Base-by-base conservation (phyloP, 495 filamentous ascomycete genomes). In the Penicillium tannophilum region DNA sequence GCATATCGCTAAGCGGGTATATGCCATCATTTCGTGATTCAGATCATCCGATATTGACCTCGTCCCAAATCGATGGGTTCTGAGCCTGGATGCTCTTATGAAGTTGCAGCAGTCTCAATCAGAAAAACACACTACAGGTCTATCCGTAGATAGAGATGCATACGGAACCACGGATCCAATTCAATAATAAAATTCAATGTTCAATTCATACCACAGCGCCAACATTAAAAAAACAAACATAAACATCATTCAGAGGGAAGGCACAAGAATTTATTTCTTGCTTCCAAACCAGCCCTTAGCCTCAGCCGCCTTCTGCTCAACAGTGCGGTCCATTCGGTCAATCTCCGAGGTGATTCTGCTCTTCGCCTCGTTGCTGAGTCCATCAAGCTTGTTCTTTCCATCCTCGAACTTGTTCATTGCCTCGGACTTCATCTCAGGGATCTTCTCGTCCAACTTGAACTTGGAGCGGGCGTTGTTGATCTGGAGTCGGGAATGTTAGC, bases 201-300 rank as follows among this genome's bases (percentile, higher is more conserved):
- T 36, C 9, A 36, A 12, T 14, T 4, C 33, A 36, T 14, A 36
- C 12, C 33, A 45, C 42, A 45, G 42, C 42, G 42, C 42, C 42
- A 36, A 36, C 33, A 36, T 36, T 3, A 36, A 12, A 36, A 11
- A 36, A 23, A 2, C 1, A 23, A 23, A 23, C 20, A 23, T 23
- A 23, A 46, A 46, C 3, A 20, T 46, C 17, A 16, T 7, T 24
- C 9, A 26, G 20, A 47, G 6, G 16, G 7, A 2, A 36, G 33
- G 33, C 39, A 41, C 14, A 26, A 19, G 39, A 44, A 14, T 14
- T 11, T 84, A 89, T 70, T 86, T 83, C 70, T 84, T 84, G 36
- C 77, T 66, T 35, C 90, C 86, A 61, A 96, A 93, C 92, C 91
- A 96, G 52, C 86, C 82, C 84, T 95, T 95, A 10, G 90, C 88